Evolutionary conservation across 257 asterid genomes (phyloP).

Genomic region (Capsicum baccatum): DNA sequence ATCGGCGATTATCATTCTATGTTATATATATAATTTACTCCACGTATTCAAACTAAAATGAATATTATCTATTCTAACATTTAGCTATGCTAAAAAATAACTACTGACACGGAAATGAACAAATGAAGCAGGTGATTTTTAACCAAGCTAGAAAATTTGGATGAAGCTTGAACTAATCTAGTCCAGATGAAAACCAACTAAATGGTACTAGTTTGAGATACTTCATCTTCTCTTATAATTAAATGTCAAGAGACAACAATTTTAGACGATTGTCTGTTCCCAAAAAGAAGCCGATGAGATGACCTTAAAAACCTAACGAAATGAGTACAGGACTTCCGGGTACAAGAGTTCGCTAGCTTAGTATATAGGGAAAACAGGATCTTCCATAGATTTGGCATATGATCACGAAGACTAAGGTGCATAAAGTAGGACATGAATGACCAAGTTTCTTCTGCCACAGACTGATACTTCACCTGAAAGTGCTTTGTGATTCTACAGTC

Average conservation of each 20-base stretch:
- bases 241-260: not conserved
- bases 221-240: not conserved
- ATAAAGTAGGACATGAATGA: constrained; percentile 10
- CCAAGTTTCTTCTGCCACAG: not conserved
- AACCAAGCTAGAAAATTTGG: not conserved
- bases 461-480: not conserved
- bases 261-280: not conserved
- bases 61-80: not conserved
- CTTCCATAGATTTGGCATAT: not conserved
- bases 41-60: not conserved
- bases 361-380: not conserved
- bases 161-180: constrained; percentile 7
- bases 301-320: not conserved
- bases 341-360: not conserved
- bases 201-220: not conserved
- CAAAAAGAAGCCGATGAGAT: not conserved
- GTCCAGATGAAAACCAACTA: constrained; percentile 24
- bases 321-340: not conserved
- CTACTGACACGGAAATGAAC: not conserved
- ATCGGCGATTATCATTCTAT: not conserved
- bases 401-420: not conserved
- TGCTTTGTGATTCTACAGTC: constrained; percentile 8
- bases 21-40: not conserved
- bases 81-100: constrained; percentile 1
- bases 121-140: constrained; percentile 13